Base-by-base conservation (phyloP, 1,284 basidiomycete genomes). In the Malassezia obtusa region DNA sequence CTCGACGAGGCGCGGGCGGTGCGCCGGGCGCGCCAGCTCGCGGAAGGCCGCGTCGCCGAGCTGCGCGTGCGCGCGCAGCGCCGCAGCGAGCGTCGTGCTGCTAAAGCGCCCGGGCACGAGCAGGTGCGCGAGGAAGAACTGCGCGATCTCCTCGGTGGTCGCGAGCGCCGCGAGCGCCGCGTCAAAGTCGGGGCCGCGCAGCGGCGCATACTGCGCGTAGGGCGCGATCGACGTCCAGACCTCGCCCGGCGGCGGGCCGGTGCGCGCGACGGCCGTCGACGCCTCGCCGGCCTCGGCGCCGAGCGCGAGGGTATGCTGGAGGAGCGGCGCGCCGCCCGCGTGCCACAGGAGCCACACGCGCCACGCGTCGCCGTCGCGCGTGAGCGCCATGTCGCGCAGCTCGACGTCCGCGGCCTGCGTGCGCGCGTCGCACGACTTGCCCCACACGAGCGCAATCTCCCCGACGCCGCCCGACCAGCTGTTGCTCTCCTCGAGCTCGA, bases 281-380 rank as follows among this genome's bases (percentile, higher is more conserved):
- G 44, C 28, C 4, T 45, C 31, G 37, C 32, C 30, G 21, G 31
- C 21, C 50, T 54, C 58, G 35, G 54, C 60, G 41, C 52, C 58
- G 49, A 65, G 50, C 2, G 43, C 30, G 9, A 38, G 37, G 17
- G 48, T 48, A 9, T 36, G 44, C 44, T 56, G 53, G 28, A 56
- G 37, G 17, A 69, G 40, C 1, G 64, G 58, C 17, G 59, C 62
- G 9, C 60, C 60, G 10, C 59, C 62, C 15, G 63, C 60, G 50
- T 71, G 65, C 68, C 68, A 71, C 12, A 68, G 44, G 4, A 66
- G 57, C 68, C 68, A 69, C 33, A 68, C 59, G 28, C 54, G 55
- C 63, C 63, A 65, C 12, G 54, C 57, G 19, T 21, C 33, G 14
- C 49, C 49, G 40, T 52, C 52, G 3, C 53, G 58, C 11, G 52